phyloP scores from a whole-genome alignment of 2,329 filamentous ascomycete species.

The Sarocladium kiliense region DNA sequence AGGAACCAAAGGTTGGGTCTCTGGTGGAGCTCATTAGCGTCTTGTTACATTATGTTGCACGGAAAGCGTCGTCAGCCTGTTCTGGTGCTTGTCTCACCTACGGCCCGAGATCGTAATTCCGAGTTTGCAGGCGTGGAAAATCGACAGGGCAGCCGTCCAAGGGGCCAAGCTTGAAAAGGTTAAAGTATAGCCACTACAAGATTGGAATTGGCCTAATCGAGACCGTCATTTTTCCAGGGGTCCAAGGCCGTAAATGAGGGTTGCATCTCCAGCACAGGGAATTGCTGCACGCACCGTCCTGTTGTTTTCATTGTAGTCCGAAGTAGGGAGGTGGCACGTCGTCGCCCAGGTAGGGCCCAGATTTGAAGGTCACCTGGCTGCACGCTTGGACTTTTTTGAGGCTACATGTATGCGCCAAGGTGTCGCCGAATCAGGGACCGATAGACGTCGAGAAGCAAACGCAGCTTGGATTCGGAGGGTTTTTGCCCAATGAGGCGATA shows the following conservation, averaged over 20 bases:
- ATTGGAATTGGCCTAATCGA: too few relatives aligned
- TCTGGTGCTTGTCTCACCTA: neutral
- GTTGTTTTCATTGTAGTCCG: neutral
- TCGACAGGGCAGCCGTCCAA: neutral
- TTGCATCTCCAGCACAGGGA: too few relatives aligned
- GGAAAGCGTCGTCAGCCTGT: slow-evolving; percentile 6
- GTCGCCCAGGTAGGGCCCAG: too few relatives aligned
- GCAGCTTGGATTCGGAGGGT: too few relatives aligned
- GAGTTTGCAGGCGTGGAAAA: neutral
- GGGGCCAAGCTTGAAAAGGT: neutral
- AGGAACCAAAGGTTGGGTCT: neutral
- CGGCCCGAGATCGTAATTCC: neutral
- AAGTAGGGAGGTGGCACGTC: neutral
- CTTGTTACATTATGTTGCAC: neutral
- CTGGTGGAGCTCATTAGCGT: slow-evolving; percentile 5
- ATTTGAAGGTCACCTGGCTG: neutral
- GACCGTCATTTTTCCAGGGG: too few relatives aligned
- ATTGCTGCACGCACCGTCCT: neutral
- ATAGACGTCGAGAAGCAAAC: neutral
- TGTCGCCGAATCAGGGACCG: neutral
- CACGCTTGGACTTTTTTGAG: neutral
- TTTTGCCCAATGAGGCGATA: too few relatives aligned
- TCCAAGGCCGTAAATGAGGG: too few relatives aligned
- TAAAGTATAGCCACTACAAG: neutral
- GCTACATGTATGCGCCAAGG: neutral